Evolutionary conservation across 1,139 yeast genomes (phyloP), one percentile per base, ranked within the genome.

Genomic region (Saccharomyces hybrid): DNA sequence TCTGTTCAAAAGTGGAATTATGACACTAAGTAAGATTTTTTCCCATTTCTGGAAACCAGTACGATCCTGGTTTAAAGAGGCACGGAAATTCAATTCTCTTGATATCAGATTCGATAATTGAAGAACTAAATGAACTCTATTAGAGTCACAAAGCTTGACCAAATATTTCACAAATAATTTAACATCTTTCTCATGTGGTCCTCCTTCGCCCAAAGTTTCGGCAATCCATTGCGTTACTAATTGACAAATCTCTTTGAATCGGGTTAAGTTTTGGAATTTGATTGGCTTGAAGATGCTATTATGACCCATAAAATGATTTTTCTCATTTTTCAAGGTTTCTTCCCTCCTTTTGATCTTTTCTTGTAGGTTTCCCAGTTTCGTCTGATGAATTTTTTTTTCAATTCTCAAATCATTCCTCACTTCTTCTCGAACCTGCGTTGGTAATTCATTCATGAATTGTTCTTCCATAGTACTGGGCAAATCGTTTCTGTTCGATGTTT

Each of bases 101-200:
- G 69, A 61, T 23, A 67, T 57, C 28, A 61, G 49, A 42, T 60
- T 56, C 3, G 64, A 55, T 8, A 67, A 54, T 23, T 61, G 56
- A 49, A 64, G 55, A n/a, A 60, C 57, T 29, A 62, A 51, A 52
- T 62, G 65, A 8, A 60, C 55, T 42, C 64, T 56, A 42, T 62
- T 59, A 13, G 64, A 56, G 28, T 59, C 57, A 11, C 61, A 60
- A 5, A 69, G 53, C 46, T 60, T 66, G 13, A 56, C 51, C 49
- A 72, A 53, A 55, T 69, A 72, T 14, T 53, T 57, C 29, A 62
- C 64, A 55, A 82, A 79, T 11, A 75, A 61, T 1, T 61, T 59
- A 2, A 82, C 69, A 62, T 85, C 93, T 34, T 78, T 84, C 3
- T 61, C 63, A 61, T 82, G 84, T 0, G 91, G 90, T 0, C 87